Evolutionary conservation across 345 rosid genomes (phyloP), one percentile per base, ranked within the genome.

Genomic region (Eucalyptus dawsonii): DNA sequence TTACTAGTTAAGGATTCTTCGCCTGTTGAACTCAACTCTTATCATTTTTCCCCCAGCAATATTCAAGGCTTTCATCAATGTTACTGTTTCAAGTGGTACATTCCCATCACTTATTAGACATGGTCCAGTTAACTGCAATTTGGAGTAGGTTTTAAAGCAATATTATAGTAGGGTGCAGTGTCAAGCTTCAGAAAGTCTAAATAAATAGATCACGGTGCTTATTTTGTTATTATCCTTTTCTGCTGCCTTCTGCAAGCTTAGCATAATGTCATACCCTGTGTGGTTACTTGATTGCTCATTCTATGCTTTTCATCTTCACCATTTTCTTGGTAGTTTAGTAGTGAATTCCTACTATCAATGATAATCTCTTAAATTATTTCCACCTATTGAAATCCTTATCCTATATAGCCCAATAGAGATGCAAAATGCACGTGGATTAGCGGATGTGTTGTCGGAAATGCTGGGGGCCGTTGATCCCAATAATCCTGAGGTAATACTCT

Each of bases 401-500:
- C 40, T 53, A 42, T 86, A 34, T 95, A 97, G 99, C 90, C 87
- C 90, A 91, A 90, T 92, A 54, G 99, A 97, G 93, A 95, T 97
- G 93, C 95, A 94, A 92, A 95, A 88, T 89, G 99, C 99, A 85
- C 91, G 42, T 87, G 97, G 96, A 88, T 72, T 95, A 80, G 95
- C 96, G 51, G 98, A 95, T 92, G 93, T 97, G 86, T 92, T 97
- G 91, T 90, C 87, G 90, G 99, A 97, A 93, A 97, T 97, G 96
- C 97, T 97, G 85, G 91, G 96, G 88, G 99, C 98, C 86, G 90
- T 97, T 93, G 98, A 97, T 93, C 96, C 98, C 49, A 95, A 92
- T 91, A 94, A 91, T 86, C 95, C 95, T 47, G 96, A 94, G 99
- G 99, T 97, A 89, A 58, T 67, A 56, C 88, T 86, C 27, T 34